Evolutionary conservation across 2,329 filamentous ascomycete species (phyloP).

Genomic region (Penicillium hesseltinei): DNA sequence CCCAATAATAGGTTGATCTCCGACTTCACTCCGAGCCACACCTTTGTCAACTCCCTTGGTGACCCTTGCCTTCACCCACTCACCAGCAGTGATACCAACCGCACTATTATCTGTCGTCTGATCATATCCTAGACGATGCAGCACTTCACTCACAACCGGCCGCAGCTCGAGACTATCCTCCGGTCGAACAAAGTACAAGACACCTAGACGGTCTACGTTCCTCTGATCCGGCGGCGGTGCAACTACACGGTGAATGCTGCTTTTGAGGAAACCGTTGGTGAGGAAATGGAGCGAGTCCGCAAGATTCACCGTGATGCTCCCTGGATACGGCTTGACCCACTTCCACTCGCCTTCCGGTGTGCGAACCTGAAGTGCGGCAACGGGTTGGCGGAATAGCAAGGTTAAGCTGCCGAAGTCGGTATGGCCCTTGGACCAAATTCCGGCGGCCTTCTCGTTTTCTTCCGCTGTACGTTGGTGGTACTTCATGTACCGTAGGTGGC

Average conservation of each 20-base stretch:
- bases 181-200: conserved; percentile 49
- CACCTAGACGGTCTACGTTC: conserved; percentile 38
- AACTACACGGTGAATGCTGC: conserved; percentile 47
- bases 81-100: conserved; percentile 15
- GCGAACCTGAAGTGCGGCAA: conserved; percentile 56
- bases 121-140: conserved; percentile 33
- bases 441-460: conserved; percentile 45
- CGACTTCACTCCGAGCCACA: conserved; percentile 13
- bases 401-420: conserved; percentile 58
- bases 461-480: conserved; percentile 51
- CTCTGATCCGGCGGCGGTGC: conserved; percentile 47
- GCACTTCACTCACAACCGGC: conserved; percentile 26
- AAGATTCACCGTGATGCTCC: conserved; percentile 51
- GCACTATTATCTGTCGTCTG: conserved; percentile 9
- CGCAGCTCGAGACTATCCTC: conserved; percentile 29
- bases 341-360: conserved; percentile 49
- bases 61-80: conserved; percentile 25
- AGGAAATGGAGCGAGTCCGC: conserved; percentile 50
- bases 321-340: conserved; percentile 49
- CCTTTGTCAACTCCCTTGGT: conserved; percentile 19
- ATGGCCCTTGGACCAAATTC: conserved; percentile 50
- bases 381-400: conserved; percentile 56
- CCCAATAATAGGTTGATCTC: conserved; percentile 18
- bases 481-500: conserved; percentile 61
- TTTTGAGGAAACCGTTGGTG: conserved; percentile 51